Evolutionary conservation across 2,329 filamentous ascomycete genomes (phyloP).

Genomic region (Balansia obtecta): DNA sequence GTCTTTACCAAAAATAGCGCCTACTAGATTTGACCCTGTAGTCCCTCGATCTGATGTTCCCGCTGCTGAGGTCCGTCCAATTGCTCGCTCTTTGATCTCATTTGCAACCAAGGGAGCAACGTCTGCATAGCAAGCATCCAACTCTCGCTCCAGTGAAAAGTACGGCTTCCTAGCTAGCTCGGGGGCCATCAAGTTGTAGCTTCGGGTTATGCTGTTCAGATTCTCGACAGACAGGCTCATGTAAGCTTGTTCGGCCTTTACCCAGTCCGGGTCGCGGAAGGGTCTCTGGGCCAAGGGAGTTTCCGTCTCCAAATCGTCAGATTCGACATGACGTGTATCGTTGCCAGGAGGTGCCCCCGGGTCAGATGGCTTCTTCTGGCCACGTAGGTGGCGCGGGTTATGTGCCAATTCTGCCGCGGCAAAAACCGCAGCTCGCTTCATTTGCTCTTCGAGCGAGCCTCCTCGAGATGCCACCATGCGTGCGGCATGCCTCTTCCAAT

Average conservation of each 20-base stretch:
- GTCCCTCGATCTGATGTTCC: slow-evolving; percentile 14
- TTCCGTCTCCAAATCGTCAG: neutral
- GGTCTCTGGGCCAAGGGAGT: slow-evolving; percentile 31
- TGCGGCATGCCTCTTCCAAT: slow-evolving; percentile 78
- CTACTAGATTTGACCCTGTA: slow-evolving; percentile 39
- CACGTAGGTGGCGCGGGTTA: slow-evolving; percentile 38
- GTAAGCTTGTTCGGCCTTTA: slow-evolving; percentile 60
- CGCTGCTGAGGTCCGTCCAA: slow-evolving; percentile 28
- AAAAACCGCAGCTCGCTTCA: slow-evolving; percentile 57
- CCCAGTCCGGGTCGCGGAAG: slow-evolving; percentile 71
- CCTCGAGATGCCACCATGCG: slow-evolving; percentile 66
- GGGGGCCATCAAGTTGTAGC: slow-evolving; percentile 92
- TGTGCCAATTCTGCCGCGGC: slow-evolving; percentile 58
- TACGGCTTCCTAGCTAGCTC: slow-evolving; percentile 89
- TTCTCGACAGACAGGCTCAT: slow-evolving; percentile 62
- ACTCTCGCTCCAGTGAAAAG: slow-evolving; percentile 69
- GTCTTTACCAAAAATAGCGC: slow-evolving; percentile 41
- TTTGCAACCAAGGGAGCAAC: slow-evolving; percentile 65
- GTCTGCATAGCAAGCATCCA: slow-evolving; percentile 71
- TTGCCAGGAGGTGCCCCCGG: too few species aligned
- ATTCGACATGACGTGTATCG: neutral
- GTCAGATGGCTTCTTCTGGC: neutral
- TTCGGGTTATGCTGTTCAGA: slow-evolving; percentile 68
- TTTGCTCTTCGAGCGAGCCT: slow-evolving; percentile 61
- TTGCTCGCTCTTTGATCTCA: slow-evolving; percentile 59